These are phyloP conservation scores for Suhomyces terraborum DNA, from an alignment of 1,139 yeast genomes.

Conservation along the genomic window DNA sequence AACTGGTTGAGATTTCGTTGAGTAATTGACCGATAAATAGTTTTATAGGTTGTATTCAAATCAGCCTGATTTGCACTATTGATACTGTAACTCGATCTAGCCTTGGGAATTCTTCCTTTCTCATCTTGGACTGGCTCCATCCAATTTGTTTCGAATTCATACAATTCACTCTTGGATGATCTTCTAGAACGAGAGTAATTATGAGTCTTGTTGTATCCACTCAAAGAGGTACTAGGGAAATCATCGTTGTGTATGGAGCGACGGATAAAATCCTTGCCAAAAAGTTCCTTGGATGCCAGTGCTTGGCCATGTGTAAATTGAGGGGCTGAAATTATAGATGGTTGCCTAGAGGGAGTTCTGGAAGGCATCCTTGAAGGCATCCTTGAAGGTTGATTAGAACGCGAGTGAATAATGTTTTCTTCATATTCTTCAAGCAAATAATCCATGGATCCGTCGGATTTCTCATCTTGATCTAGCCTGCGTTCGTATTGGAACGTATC, in stretches of 20 bases:
- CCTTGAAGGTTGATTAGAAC: constrained; percentile 23
- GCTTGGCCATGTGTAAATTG: constrained; percentile 12
- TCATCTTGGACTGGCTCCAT: constrained; percentile 37
- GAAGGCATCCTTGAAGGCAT: constrained; percentile 34
- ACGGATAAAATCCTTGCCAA: constrained; percentile 9
- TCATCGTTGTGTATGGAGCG: constrained; percentile 18
- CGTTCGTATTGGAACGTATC: neutral
- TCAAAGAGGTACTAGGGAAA: constrained; percentile 40
- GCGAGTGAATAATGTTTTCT: constrained; percentile 35
- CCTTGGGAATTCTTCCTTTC: constrained; percentile 19
- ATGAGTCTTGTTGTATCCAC: constrained; percentile 37
- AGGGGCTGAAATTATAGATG: constrained; percentile 29
- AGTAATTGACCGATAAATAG: constrained; percentile 42
- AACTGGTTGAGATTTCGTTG: constrained; percentile 31
- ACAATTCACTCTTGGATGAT: constrained; percentile 46
- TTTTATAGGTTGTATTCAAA: constrained; percentile 33
- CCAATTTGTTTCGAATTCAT: constrained; percentile 46
- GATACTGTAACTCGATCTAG: constrained; percentile 36
- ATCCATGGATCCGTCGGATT: constrained; percentile 51
- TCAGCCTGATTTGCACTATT: constrained; percentile 18
- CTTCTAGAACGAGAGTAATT: constrained; percentile 31
- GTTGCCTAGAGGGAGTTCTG: constrained; percentile 33
- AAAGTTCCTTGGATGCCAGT: constrained; percentile 7
- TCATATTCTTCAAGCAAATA: constrained; percentile 56
- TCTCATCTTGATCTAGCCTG: constrained; percentile 16